A percentile compares a stretch with the other conserved stretches of the same genome.
Evolutionary conservation across 129 eudicot species (phyloP).

Genomic region (Tanacetum coccineum): DNA sequence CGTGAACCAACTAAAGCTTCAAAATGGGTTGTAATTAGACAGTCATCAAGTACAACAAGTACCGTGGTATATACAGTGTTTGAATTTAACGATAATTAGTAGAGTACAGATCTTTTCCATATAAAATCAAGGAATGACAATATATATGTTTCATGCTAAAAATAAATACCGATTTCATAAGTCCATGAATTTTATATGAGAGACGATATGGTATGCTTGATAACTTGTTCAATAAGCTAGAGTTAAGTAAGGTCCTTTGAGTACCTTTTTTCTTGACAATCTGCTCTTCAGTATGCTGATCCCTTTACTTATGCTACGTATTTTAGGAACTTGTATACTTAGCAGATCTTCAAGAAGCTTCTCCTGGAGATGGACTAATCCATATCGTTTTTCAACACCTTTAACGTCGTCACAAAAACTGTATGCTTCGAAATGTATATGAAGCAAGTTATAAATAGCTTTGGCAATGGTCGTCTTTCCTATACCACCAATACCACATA

Average conservation of each 20-base stretch:
- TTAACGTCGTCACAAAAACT: slow-evolving; percentile 33
- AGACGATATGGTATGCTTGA: neutral
- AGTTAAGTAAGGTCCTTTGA: neutral
- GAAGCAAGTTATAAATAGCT: slow-evolving; percentile 28
- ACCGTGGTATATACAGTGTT: neutral
- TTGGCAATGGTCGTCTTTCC: slow-evolving; percentile 40
- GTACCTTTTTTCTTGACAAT: slow-evolving; percentile 27
- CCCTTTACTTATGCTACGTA: slow-evolving; percentile 19
- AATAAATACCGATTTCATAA: neutral
- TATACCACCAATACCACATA: slow-evolving; percentile 40
- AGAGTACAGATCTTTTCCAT: neutral
- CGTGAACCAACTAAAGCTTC: slow-evolving; percentile 28
- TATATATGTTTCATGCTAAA: too few relatives aligned
- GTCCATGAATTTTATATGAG: neutral
- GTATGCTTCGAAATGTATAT: slow-evolving; percentile 24
- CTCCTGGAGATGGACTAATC: slow-evolving; percentile 29
- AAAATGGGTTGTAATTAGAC: slow-evolving; percentile 22
- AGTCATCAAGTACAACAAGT: slow-evolving; percentile 36
- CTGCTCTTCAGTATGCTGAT: slow-evolving; percentile 7
- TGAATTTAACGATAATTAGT: neutral
- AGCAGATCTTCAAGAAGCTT: slow-evolving; percentile 29
- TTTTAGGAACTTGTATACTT: slow-evolving; percentile 4
- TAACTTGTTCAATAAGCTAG: too few relatives aligned
- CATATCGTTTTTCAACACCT: slow-evolving; percentile 24
- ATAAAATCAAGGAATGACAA: too few relatives aligned